A percentile compares a stretch with the other conserved stretches of the same genome.
Conservation (phyloP, 768 basidiomycete genomes). For the Leccinellum luteum region DNA sequence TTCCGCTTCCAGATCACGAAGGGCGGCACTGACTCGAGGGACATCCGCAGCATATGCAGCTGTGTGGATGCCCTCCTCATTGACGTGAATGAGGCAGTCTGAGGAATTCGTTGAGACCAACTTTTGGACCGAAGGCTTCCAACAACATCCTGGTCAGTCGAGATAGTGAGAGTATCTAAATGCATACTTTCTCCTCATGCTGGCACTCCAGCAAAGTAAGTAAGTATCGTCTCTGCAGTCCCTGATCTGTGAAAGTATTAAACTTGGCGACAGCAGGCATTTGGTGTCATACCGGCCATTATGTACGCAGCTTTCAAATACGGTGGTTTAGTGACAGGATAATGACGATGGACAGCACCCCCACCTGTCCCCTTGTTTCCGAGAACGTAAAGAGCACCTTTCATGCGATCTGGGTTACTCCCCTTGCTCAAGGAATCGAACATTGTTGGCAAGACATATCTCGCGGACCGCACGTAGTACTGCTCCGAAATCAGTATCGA, state of each 20-base stretch:
- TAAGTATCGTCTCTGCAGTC: constrained; percentile 55
- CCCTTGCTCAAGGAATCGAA: constrained; percentile 66
- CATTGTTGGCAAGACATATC: constrained; percentile 57
- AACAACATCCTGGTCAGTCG: constrained; percentile 48
- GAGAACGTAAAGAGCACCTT: constrained; percentile 84
- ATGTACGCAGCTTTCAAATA: constrained; percentile 57
- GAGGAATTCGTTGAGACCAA: constrained; percentile 45
- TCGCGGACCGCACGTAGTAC: constrained; percentile 73
- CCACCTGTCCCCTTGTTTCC: constrained; percentile 69
- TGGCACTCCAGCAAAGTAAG: constrained; percentile 69
- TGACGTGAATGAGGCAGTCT: constrained; percentile 58
- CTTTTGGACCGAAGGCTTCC: constrained; percentile 18
- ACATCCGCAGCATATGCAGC: constrained; percentile 54
- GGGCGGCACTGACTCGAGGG: constrained; percentile 45
- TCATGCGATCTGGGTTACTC: constrained; percentile 89
- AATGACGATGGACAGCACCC: constrained; percentile 17
- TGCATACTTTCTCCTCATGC: constrained; percentile 76
- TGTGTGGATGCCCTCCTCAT: constrained; percentile 64
- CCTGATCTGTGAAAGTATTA: constrained; percentile 44
- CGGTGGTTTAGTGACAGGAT: constrained; percentile 4
- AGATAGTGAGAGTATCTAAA: constrained; percentile 16
- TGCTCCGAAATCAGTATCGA: constrained; percentile 27
- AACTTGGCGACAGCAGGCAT: constrained; percentile 4
- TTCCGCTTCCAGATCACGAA: constrained; percentile 49
- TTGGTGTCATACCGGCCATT: constrained; percentile 52